These are phyloP conservation scores for Ailanthus altissimus DNA, from an alignment of 345 rosid species.

Conservation along the genomic window DNA sequence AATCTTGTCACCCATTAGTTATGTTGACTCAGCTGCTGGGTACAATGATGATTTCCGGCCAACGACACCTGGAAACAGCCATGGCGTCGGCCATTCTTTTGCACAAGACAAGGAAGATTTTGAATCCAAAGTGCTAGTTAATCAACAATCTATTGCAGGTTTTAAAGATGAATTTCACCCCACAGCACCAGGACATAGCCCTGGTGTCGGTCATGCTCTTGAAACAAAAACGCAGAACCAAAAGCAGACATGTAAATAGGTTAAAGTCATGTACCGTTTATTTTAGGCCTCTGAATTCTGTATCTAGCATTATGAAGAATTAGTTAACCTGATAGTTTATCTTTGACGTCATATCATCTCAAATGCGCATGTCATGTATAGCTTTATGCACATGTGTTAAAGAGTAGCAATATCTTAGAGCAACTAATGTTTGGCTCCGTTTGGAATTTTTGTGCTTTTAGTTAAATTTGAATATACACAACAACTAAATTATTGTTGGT, in stretches of 20 bases:
- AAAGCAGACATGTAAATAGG: constrained; percentile 23
- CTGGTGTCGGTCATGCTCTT: constrained; percentile 45
- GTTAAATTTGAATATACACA: too few relatives aligned
- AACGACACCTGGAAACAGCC: constrained; percentile 46
- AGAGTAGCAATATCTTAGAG: too few relatives aligned
- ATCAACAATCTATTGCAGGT: constrained; percentile 26
- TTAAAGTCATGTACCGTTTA: not conserved
- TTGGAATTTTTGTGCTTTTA: too few relatives aligned
- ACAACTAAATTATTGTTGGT: too few relatives aligned
- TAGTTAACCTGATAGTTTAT: too few relatives aligned
- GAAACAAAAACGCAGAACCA: constrained; percentile 29
- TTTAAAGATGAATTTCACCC: constrained; percentile 43
- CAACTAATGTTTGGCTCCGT: too few relatives aligned
- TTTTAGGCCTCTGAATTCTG: not conserved
- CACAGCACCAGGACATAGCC: constrained; percentile 50
- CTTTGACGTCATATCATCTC: too few relatives aligned
- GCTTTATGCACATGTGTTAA: too few relatives aligned
- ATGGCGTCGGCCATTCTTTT: constrained; percentile 38
- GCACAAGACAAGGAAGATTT: not conserved
- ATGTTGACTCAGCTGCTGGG: not conserved
- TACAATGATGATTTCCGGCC: constrained; percentile 29
- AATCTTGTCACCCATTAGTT: constrained; percentile 1
- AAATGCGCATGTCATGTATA: too few relatives aligned
- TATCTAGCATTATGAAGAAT: too few relatives aligned
- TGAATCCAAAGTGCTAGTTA: not conserved